Conservation (phyloP, 2,329 filamentous ascomycete genomes). For the Davidsoniella australis region DNA sequence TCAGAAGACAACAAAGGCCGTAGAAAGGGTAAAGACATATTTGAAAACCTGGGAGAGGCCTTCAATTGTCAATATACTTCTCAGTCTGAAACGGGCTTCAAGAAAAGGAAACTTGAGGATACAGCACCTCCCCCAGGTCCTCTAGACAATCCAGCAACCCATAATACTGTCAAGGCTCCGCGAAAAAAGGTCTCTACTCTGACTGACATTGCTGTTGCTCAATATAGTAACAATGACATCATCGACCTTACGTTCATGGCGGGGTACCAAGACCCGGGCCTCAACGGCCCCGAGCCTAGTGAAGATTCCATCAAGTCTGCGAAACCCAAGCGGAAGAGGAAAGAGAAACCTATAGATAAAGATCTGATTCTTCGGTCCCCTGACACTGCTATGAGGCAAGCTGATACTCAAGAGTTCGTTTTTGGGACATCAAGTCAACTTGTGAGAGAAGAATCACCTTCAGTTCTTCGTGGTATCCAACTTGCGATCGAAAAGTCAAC, state of each 20-base stretch:
- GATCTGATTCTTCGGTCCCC: conserved; percentile 44
- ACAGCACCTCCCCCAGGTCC: not conserved
- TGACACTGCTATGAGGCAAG: conserved; percentile 45
- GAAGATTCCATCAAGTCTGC: conserved; percentile 15
- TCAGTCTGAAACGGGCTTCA: not conserved
- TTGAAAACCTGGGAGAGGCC: not conserved
- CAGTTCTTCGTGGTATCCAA: conserved; percentile 44
- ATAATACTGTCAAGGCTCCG: conserved; percentile 6
- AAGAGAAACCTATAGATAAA: conserved; percentile 18
- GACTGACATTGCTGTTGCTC: conserved; percentile 10
- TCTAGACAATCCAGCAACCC: not conserved
- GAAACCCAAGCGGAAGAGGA: conserved; percentile 19
- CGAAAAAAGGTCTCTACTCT: conserved; percentile 10
- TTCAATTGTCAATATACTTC: not conserved
- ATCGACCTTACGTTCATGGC: conserved; percentile 11
- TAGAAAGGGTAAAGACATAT: not conserved
- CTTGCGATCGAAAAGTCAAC: conserved; percentile 44
- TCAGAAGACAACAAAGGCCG: not conserved
- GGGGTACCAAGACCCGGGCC: conserved; percentile 10
- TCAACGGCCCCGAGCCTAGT: conserved; percentile 1
- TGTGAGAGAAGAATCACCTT: conserved; percentile 53
- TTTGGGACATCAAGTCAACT: conserved; percentile 81
- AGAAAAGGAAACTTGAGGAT: conserved; percentile 1
- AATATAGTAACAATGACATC: conserved; percentile 6
- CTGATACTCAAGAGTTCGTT: conserved; percentile 55